Evolutionary conservation across 345 rosid genomes (phyloP), one percentile per base, ranked within the genome.

Genomic region (Tarenaya hassleriana): DNA sequence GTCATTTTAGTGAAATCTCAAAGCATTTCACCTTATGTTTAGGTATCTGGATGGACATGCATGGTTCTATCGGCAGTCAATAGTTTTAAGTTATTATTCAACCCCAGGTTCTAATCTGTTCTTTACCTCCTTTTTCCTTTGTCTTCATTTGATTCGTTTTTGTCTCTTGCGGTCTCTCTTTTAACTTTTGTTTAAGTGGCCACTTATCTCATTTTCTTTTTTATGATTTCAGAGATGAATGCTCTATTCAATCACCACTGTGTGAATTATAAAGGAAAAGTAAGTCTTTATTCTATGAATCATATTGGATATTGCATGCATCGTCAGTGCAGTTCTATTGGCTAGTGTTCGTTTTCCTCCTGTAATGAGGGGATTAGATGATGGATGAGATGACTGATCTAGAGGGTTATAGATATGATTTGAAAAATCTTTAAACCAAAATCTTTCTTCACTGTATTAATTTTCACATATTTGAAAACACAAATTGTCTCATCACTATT

Each of bases 31-130:
- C 48, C 61, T 44, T 21, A 9, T 73, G 47, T 75, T 60, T 55
- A 90, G 97, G 91, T 84, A 86, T 73, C 69, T 84, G 73, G 94
- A 90, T 69, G 94, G 82, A 44, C 58, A 74, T 69, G 88, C 96
- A 9, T 73, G 55, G 63, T 82, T 78, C 61, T 90, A 74, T 52
- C 81, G 96, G 24, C 96, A 90, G 69, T 72, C 94, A 33, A 82
- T 90, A 52, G 27, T 84, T 57, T 70, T 86, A 68, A 73, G 96
- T 59, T 72, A 79, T 72, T 86, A 80, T 77, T 66, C 64, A 57
- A 90, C 82, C 61, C 91, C 94, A 65, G 97, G 97, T 90, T 60
- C 21, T 55, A 45, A 10, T 32, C 24, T 56, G 41, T 54, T 17
- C 47, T 14, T 24, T 52, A 39, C 44, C 14, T 52, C 29, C 55